These are phyloP conservation scores for Microcos paniculata DNA, from an alignment of 345 rosid species.

Conservation along the genomic window DNA sequence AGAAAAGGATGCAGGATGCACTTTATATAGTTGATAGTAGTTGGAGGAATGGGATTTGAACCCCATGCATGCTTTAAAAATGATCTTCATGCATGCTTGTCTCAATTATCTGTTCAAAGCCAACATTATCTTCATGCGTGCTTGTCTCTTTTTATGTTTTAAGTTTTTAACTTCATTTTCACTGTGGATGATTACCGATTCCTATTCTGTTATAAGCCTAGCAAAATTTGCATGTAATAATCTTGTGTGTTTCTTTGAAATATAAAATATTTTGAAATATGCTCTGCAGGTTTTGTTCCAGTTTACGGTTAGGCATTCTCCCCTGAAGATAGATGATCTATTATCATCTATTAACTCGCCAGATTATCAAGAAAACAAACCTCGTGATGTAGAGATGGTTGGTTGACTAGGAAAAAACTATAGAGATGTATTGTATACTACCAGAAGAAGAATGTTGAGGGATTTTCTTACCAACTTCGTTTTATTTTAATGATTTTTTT, in stretches of 20 bases:
- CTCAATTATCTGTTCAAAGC: no score
- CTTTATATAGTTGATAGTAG: not conserved
- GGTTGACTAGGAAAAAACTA: constrained; percentile 32
- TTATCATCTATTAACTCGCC: constrained; percentile 44
- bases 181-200: not conserved
- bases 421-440: no score
- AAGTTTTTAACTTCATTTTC: not conserved
- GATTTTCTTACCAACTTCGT: no score
- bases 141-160: not conserved
- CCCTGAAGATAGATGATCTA: constrained; percentile 77
- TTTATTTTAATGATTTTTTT: no score
- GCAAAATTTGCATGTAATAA: not conserved
- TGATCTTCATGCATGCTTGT: not conserved
- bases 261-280: not conserved
- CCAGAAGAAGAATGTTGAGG: no score
- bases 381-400: constrained; percentile 67
- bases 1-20: not conserved
- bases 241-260: not conserved
- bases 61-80: no score
- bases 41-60: no score
- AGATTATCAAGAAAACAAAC: constrained; percentile 45
- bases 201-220: not conserved
- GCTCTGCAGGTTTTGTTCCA: constrained; percentile 78
- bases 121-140: not conserved
- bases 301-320: constrained; percentile 67